Base-by-base conservation (phyloP, 345 rosid species). In the Arabidopsis arenosa region DNA sequence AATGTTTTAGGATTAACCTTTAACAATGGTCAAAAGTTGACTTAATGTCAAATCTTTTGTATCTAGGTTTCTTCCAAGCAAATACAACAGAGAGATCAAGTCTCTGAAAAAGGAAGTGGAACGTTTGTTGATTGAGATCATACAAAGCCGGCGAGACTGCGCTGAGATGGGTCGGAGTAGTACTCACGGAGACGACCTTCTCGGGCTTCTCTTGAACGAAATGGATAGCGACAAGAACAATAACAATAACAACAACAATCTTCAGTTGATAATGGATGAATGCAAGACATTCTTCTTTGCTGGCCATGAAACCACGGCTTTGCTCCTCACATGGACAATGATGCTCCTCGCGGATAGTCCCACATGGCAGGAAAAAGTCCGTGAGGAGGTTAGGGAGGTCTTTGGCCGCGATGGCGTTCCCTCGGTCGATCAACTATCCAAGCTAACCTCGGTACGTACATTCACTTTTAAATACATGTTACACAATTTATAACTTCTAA, bases 221-320 rank as follows among this genome's bases (percentile, higher is more conserved):
- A 89, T 87, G 92, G 86, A 88, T 45, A 86, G 80, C 7, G 83
- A 85, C 21, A 72, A 79, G 60, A 76, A 79, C 18, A 77, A 78
- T 30, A 64, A 85, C 6, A 80, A 77, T 35, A 70, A 86, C 18
- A 68, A 73, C 7, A 77, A 79, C 43, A 63, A 86, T 69, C 72
- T 87, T 7, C 99, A 93, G 72, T 37, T 96, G 81, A 87, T 96
- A 49, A 93, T 96, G 99, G 99, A 96, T 63, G 97, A 93, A 70
- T 90, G 97, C 82, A 96, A 96, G 48, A 96, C 99, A 5, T 92
- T 95, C 81, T 93, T 90, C 83, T 96, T 96, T 54, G 97, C 97
- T 18, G 99, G 99, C 30, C 99, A 96, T 62, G 99, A 96, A 71
- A 90, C 98, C 1, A 91, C 98, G 1, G 85, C 98, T 7, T 80